Percentiles rank a stretch among this genome's conserved stretches.
phyloP scores from a whole-genome alignment of 495 filamentous ascomycete species.

The Penicillium desertorum region DNA sequence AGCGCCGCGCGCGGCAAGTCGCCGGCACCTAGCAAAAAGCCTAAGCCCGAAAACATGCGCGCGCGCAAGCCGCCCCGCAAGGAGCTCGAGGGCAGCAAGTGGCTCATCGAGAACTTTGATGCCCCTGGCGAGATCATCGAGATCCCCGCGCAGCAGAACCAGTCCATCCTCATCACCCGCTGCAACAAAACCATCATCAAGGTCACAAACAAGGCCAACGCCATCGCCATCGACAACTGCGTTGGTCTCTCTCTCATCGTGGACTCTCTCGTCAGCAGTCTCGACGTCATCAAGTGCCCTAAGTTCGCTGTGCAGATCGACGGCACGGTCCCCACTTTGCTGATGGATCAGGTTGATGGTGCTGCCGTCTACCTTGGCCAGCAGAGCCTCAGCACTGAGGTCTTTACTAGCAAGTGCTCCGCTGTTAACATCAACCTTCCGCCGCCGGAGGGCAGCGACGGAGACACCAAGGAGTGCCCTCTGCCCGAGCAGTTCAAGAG shows the following conservation, averaged over 20 bases:
- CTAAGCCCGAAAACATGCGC: slow-evolving; percentile 92
- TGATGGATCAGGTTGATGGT: slow-evolving; percentile 91
- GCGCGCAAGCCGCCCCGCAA: slow-evolving; percentile 89
- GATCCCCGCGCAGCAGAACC: slow-evolving; percentile 74
- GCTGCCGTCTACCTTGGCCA: slow-evolving; percentile 81
- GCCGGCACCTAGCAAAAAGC: slow-evolving; percentile 82
- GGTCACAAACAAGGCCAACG: slow-evolving; percentile 88
- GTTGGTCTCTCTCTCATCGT: slow-evolving; percentile 79
- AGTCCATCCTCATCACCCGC: slow-evolving; percentile 87
- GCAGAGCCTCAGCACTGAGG: slow-evolving; percentile 71
- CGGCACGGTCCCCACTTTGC: slow-evolving; percentile 76
- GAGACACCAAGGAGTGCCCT: slow-evolving; percentile 81
- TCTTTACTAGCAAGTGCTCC: slow-evolving; percentile 84
- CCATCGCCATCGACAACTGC: slow-evolving; percentile 90
- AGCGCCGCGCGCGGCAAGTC: slow-evolving; percentile 64
- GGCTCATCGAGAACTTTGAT: slow-evolving; percentile 94
- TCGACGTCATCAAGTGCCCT: slow-evolving; percentile 91
- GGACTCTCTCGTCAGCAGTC: slow-evolving; percentile 82
- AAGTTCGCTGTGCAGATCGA: slow-evolving; percentile 91
- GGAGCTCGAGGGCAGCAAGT: slow-evolving; percentile 93
- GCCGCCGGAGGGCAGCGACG: slow-evolving; percentile 54
- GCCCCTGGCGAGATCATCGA: slow-evolving; percentile 68
- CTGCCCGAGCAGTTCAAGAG: slow-evolving; percentile 89
- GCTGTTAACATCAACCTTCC: slow-evolving; percentile 83
- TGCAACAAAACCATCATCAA: slow-evolving; percentile 91